Evolutionary conservation across 345 rosid species (phyloP), one percentile per base, ranked within the genome.

Genomic region (Euphorbia lathyris): DNA sequence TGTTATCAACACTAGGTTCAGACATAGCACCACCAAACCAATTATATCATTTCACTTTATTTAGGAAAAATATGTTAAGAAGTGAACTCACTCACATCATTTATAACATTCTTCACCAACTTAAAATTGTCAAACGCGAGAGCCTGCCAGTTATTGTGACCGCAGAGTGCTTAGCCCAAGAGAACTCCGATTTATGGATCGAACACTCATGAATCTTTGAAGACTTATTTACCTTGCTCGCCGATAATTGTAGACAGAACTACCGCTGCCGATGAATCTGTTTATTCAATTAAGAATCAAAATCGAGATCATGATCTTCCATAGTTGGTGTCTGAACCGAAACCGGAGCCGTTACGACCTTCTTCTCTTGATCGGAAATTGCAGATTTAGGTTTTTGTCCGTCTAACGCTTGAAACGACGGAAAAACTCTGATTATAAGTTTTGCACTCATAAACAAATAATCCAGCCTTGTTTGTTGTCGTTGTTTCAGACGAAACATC

Each of bases 81-180:
- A n/a, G n/a, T n/a, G n/a, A n/a, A n/a, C n/a, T n/a, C n/a, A n/a
- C n/a, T n/a, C n/a, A n/a, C n/a, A n/a, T n/a, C n/a, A n/a, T n/a
- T n/a, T n/a, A n/a, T n/a, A n/a, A n/a, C n/a, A n/a, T n/a, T n/a
- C n/a, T n/a, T n/a, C n/a, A n/a, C n/a, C n/a, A n/a, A n/a, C n/a
- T n/a, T n/a, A n/a, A n/a, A n/a, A n/a, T n/a, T n/a, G n/a, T n/a
- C n/a, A n/a, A n/a, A n/a, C n/a, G n/a, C n/a, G n/a, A n/a, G n/a
- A n/a, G n/a, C n/a, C n/a, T n/a, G n/a, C n/a, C n/a, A n/a, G n/a
- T n/a, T n/a, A n/a, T n/a, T 96, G 83, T 96, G 99, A 11, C 99
- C 98, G 1, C 99, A 98, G 3, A 96, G 86, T 1, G 99, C 99
- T 82, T 96, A 98, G 2, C 99, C 99, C 97, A 92, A 12, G 78